A percentile compares a stretch with the other conserved stretches of the same genome.
These are phyloP conservation scores for Clitocybe nebularis DNA, from an alignment of 1,284 basidiomycete genomes.

Conservation along the genomic window DNA sequence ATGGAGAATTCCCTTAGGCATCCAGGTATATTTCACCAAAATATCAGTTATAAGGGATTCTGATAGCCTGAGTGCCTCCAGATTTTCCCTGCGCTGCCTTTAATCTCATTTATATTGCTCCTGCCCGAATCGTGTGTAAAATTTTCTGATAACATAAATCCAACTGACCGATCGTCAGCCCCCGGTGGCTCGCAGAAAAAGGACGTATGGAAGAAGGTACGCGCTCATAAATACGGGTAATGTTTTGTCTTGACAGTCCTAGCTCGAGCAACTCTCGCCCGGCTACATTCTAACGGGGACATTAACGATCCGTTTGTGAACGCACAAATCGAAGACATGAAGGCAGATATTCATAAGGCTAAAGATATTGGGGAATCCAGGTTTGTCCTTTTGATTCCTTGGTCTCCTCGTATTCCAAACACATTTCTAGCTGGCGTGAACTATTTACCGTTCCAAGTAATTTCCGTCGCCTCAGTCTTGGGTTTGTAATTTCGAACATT, in stretches of 20 bases:
- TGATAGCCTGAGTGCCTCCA: constrained; percentile 8
- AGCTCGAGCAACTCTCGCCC: constrained; percentile 38
- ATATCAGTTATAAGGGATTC: neutral
- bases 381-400: constrained; percentile 10
- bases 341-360: constrained; percentile 33
- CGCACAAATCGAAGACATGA: constrained; percentile 37
- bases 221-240: neutral
- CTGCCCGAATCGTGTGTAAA: constrained; percentile 35
- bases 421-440: constrained; percentile 34
- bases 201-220: constrained; percentile 44
- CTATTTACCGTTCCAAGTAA: constrained; percentile 50
- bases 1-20: constrained; percentile 53
- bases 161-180: constrained; percentile 23
- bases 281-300: constrained; percentile 49
- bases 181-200: constrained; percentile 59
- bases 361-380: constrained; percentile 32
- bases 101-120: constrained; percentile 49
- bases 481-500: constrained; percentile 18
- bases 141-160: neutral
- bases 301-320: constrained; percentile 42
- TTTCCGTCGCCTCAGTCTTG: constrained; percentile 34
- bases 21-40: constrained; percentile 26
- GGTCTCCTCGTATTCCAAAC: neutral
- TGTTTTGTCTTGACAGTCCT: neutral
- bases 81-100: constrained; percentile 46